Base-by-base conservation (phyloP, 495 filamentous ascomycete species). In the Neurospora tetrasperma region DNA sequence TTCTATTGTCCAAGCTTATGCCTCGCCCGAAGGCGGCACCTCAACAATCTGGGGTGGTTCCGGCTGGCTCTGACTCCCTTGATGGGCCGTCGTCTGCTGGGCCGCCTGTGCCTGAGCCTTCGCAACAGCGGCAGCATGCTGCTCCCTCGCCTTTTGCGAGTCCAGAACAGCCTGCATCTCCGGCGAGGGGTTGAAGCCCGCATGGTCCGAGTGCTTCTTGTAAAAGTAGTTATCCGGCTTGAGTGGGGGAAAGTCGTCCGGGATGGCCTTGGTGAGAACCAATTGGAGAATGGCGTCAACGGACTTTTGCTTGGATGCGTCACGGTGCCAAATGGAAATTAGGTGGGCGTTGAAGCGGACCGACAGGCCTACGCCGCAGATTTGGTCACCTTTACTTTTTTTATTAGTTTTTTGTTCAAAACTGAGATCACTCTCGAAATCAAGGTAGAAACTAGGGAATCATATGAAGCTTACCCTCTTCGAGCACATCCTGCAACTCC, bases 241-340 rank as follows among this genome's bases (percentile, higher is more conserved):
- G 14, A 62, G 54, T 35, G 23, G 23, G 8, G 92, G 93, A 69
- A 84, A 84, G 42, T 96, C 80, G 73, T 92, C 89, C 6, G 85
- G 83, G 2, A 90, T 89, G 4, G 97, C 81, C 69, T 89, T 86
- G 20, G 90, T 88, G 23, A 96, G 83, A 18, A 96, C 89, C 35
- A 87, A 89, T 73, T 86, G 80, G 42, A 93, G 84, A 20, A 97
- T 86, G 54, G 82, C 85, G 73, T 93, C 88, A 73, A 94, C 89
- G 4, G 91, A 94, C 73, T 85, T 88, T 72, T 92, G 85, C 79
- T 93, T 91, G 18, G 88, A 89, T 42, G 85, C 86, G 75, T 94
- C 91, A 42, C 94, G 91, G 81, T 96, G 94, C 94, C 94, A 97
- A 75, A 97, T 88, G 69, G 89, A 90, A 78, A 97, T 90, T 46